Base-by-base conservation (phyloP, 2,329 filamentous ascomycete species). In the Aspergillus niger region DNA sequence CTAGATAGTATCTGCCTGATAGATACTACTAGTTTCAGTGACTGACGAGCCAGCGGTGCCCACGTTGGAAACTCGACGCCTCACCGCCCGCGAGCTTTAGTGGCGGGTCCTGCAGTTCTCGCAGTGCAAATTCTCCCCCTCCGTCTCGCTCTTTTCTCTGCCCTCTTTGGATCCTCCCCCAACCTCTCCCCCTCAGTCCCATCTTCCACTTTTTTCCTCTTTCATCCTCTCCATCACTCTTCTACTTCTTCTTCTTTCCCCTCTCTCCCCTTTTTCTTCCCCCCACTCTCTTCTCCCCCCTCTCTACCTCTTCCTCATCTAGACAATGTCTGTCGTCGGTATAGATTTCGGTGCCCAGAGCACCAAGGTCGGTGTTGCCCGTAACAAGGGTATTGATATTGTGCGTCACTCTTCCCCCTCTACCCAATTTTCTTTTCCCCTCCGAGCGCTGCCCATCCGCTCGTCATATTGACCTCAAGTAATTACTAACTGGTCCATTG, bases 371-470 rank as follows among this genome's bases (percentile, higher is more conserved):
- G 94, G 94, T 78, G 94, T 98, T 80, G 95, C 95, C 77, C 89
- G 95, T 79, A 98, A 98, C 82, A 93, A 96, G 79, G 95, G 95
- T 82, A 95, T 99, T 79, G 95, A 99, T 85, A 95, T 99, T 78
- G 92, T 97, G 86, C 77, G 92, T 67, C 55, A 67, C 52, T 17
- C 24, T 30, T 17, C 69, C 70, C 70, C 69, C 67, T 66, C 58
- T 51, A 43, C 53, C 48, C 41, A 58, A 50, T 58, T 60, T 56
- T 62, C 44, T 55, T 54, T 49, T 57, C 60, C 58, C 49, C 53
- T 38, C 30, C 41, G n/a, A 61, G 32, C 36, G 30, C 47, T 41
- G 22, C 44, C n/a, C 50, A 15, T 24, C 11, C 20, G 7, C 11
- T 49, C 47, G 47, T 41, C 17, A 50, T 58, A 49, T 26, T 49